Base-by-base conservation (phyloP, 768 basidiomycete species). In the Phlebiopsis flavidoalba region DNA sequence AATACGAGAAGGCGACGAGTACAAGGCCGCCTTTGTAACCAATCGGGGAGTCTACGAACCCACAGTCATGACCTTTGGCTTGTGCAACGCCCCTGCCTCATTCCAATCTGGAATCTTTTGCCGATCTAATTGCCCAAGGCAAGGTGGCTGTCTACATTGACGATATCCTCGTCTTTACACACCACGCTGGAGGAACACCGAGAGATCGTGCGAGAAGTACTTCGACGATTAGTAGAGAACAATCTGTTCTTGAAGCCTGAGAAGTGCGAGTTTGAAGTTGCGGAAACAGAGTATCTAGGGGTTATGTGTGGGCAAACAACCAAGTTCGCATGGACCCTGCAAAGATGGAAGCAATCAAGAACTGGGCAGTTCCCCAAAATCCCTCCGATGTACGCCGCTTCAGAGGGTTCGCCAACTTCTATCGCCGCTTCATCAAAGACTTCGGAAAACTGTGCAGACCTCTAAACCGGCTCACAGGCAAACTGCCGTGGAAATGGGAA, bases 61-160 rank as follows among this genome's bases (percentile, higher is more conserved):
- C 0, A 14, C 60, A 1, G 68, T 72, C 19, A 72, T 72, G 71
- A 70, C 68, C 63, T 73, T 72, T 52, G 63, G 70, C 0, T 51
- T 73, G 0, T 21, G 46, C 0, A 69, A 71, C 50, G 54, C 51
- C 1, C 71, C 64, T 0, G 65, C 63, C 0, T 70, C 65, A 0
- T 73, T 81, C 63, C 73, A 75, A 37, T 55, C 48, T 0, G 67
- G 72, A 64, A 73, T 73, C 66, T 3, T 70, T 76, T 49, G 19
- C 59, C 8, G 68, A 77, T 47, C 3, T 74, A 51, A 69, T 80
- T 31, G 26, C 26, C 26, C 26, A 31, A 31, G 26, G 26, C 0
- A 70, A 75, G 24, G 73, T 83, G 17, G 63, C 71, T 0, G 74
- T 82, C 48, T 79, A 83, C 63, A 64, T 81, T 26, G 78, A 80